phyloP scores from a whole-genome alignment of 164 flowering plant species.

The Stephania yunnanensis region DNA sequence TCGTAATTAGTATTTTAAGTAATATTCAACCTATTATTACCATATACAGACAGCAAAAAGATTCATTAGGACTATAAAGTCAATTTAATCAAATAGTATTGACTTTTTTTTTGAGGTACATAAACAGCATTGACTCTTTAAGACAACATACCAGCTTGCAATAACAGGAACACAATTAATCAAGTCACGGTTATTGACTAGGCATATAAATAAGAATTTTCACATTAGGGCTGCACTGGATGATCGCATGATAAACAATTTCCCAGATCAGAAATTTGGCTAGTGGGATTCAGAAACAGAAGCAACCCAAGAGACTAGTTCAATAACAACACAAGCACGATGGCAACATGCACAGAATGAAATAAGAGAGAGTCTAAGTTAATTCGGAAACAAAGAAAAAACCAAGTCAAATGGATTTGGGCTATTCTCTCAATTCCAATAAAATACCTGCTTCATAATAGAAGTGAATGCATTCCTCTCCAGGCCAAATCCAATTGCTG shows the following conservation, averaged over 20 bases:
- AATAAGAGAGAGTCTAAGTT: neutral
- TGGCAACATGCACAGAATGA: neutral
- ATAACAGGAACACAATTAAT: neutral
- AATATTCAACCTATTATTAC: too few species aligned
- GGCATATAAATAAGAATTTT: neutral
- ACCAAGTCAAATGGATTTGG: too few species aligned
- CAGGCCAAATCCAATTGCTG: constrained; percentile 92
- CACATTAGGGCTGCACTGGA: neutral
- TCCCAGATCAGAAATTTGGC: neutral
- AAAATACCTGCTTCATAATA: constrained; percentile 74
- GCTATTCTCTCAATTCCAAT: too few species aligned
- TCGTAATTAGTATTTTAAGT: too few species aligned
- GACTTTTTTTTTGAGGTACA: too few species aligned
- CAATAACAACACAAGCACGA: neutral
- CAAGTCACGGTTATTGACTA: neutral
- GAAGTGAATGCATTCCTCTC: constrained; percentile 89
- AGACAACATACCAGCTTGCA: neutral
- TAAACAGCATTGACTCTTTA: neutral
- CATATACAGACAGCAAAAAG: too few species aligned
- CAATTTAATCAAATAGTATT: too few species aligned
- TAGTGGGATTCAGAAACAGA: neutral
- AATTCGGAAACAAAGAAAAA: too few species aligned
- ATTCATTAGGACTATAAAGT: too few species aligned
- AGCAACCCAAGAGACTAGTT: neutral
- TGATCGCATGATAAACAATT: neutral